Percentiles rank a stretch among this genome's conserved stretches.
phyloP scores from a whole-genome alignment of 108 stramenopile genomes.

The Conticribra weissflogii region DNA sequence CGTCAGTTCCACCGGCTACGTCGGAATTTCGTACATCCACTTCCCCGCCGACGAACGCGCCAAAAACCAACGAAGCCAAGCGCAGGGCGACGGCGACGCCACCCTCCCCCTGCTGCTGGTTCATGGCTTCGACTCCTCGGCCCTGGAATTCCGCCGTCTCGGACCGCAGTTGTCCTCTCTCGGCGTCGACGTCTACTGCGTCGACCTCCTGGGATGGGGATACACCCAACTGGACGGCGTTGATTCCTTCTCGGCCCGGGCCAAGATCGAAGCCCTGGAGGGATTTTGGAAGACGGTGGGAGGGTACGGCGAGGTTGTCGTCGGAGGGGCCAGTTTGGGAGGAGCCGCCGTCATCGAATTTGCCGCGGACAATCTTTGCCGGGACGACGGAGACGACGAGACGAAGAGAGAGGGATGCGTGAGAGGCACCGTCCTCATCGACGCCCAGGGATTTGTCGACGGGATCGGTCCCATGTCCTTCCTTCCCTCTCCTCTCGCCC shows the following conservation, averaged over 20 bases:
- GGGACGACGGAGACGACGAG: conserved; percentile 3
- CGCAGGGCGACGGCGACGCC: too few species aligned
- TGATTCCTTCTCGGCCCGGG: conserved; percentile 76
- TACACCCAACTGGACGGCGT: conserved; percentile 80
- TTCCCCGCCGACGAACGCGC: conserved; percentile 38
- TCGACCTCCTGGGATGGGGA: conserved; percentile 96
- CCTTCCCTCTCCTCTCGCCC: conserved; percentile 71
- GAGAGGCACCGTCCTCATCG: conserved; percentile 61
- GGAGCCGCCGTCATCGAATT: conserved; percentile 84
- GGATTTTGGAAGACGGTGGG: conserved; percentile 68
- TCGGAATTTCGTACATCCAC: conserved; percentile 79
- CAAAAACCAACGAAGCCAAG: not conserved
- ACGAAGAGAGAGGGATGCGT: conserved; percentile 56
- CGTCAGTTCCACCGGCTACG: conserved; percentile 59
- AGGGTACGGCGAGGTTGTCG: conserved; percentile 42
- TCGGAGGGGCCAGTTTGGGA: conserved; percentile 80
- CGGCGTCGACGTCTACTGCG: conserved; percentile 84
- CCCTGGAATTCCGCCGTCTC: conserved; percentile 86
- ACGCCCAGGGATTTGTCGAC: conserved; percentile 91
- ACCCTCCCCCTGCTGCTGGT: conserved; percentile 61
- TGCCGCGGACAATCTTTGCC: conserved; percentile 45
- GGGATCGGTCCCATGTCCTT: conserved; percentile 86
- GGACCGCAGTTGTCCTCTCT: conserved; percentile 69
- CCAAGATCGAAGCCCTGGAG: conserved; percentile 84
- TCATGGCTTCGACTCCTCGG: conserved; percentile 94